These are phyloP conservation scores for Kwoniella sp. DNA, from an alignment of 768 basidiomycete genomes.

Conservation along the genomic window DNA sequence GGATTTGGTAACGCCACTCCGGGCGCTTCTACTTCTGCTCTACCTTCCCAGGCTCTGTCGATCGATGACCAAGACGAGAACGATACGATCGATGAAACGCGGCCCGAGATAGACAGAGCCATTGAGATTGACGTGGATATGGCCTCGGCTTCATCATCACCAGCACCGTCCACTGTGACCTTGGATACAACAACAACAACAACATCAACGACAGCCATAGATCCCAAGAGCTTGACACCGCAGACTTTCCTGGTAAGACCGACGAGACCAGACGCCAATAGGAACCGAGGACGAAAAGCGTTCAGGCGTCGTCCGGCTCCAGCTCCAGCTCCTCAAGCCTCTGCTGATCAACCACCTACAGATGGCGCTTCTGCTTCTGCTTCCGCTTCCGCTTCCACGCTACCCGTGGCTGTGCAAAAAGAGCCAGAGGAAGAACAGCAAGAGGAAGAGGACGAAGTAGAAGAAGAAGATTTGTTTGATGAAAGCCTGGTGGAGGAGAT, in stretches of 20 bases:
- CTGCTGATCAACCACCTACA: not conserved
- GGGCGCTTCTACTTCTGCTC: slow-evolving; percentile 4
- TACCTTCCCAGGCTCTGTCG: slow-evolving; percentile 3
- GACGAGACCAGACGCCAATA: slow-evolving; percentile 48
- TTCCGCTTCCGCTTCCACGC: not conserved
- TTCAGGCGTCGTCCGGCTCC: slow-evolving; percentile 29
- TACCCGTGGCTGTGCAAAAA: no score
- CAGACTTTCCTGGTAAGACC: slow-evolving; percentile 54
- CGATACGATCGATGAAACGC: slow-evolving; percentile 6
- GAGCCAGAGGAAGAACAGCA: slow-evolving; percentile 53
- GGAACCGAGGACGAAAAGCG: slow-evolving; percentile 46
- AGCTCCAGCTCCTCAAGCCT: not conserved
- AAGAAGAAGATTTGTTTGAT: slow-evolving; percentile 55
- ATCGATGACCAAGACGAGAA: slow-evolving; percentile 6
- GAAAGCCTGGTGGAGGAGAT: slow-evolving; percentile 68
- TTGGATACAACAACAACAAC: slow-evolving; percentile 9
- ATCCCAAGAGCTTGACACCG: slow-evolving; percentile 44
- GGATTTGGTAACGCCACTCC: not conserved
- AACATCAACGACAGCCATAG: slow-evolving; percentile 14
- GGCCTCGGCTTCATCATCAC: no score
- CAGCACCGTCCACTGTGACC: slow-evolving; percentile 19
- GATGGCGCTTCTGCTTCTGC: not conserved
- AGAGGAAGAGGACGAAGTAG: slow-evolving; percentile 52
- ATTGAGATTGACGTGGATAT: slow-evolving; percentile 10
- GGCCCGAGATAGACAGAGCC: no score